Conservation (phyloP, 2,329 filamentous ascomycete genomes). For the Zymoseptoria ardabiliae region DNA sequence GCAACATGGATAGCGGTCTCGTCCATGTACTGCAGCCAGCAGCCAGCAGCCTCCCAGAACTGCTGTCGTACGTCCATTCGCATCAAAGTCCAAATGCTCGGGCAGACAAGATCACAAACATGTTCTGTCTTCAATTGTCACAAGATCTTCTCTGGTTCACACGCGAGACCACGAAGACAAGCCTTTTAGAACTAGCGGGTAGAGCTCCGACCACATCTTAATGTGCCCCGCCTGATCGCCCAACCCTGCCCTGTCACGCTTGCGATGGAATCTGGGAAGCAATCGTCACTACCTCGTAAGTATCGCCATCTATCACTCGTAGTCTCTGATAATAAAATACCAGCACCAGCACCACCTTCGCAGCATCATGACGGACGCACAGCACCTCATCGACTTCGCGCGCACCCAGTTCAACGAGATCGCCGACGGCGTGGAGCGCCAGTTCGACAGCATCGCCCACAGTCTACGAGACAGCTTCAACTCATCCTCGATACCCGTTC, state of each 20-base stretch:
- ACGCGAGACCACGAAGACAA: not conserved
- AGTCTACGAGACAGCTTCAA: constrained; percentile 62
- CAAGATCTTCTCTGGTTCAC: not conserved
- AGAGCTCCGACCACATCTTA: not conserved
- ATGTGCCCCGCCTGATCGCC: not conserved
- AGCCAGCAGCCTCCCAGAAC: too few relatives aligned
- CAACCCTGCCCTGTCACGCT: not conserved
- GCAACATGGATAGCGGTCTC: too few relatives aligned
- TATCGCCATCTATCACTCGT: not conserved
- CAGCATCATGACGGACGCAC: constrained; percentile 29
- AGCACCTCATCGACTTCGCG: constrained; percentile 31
- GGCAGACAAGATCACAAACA: too few relatives aligned
- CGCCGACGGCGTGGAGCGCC: constrained; percentile 71
- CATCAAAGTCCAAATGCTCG: too few relatives aligned
- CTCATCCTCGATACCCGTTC: constrained; percentile 45
- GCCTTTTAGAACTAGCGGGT: not conserved
- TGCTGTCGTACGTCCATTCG: too few relatives aligned
- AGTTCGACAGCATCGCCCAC: constrained; percentile 69
- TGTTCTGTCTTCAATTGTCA: not conserved
- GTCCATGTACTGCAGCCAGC: too few relatives aligned
- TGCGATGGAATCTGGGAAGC: not conserved
- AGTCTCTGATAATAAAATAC: not conserved
- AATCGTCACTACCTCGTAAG: not conserved
- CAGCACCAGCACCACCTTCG: not conserved
- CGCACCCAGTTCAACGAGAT: constrained; percentile 45